Evolutionary conservation across 108 stramenopile genomes (phyloP).

Genomic region (Mayamaea pseudoterrestris): DNA sequence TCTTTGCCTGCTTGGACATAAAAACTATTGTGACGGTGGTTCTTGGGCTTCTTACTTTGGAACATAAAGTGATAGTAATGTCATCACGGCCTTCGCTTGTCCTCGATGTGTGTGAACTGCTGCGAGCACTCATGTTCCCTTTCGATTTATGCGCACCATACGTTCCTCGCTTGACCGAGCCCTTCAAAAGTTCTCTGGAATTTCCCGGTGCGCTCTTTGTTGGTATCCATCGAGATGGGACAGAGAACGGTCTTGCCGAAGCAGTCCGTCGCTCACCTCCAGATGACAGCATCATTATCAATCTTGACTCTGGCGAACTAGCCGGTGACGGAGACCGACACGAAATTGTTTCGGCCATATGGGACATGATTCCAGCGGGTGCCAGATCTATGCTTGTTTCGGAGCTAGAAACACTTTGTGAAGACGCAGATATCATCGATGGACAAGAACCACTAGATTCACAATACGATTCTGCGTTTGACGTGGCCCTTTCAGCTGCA

Average conservation of each 20-base stretch:
- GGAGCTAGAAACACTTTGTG: constrained; percentile 71
- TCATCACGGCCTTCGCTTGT: constrained; percentile 67
- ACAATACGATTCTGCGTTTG: constrained; percentile 44
- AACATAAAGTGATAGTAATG: constrained; percentile 74
- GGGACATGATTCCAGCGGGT: constrained; percentile 58
- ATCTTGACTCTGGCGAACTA: constrained; percentile 65
- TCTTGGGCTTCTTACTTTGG: constrained; percentile 66
- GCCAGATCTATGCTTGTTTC: constrained; percentile 54
- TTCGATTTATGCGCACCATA: constrained; percentile 81
- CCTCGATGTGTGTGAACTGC: constrained; percentile 69
- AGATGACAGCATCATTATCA: constrained; percentile 74
- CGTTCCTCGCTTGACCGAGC: constrained; percentile 71
- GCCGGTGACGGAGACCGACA: constrained; percentile 53
- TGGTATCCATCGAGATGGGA: constrained; percentile 73
- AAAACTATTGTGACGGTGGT: constrained; percentile 76
- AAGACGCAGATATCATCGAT: constrained; percentile 63
- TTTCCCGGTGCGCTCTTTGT: constrained; percentile 82
- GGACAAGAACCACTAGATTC: constrained; percentile 76
- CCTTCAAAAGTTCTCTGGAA: constrained; percentile 70
- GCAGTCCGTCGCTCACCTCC: constrained; percentile 46
- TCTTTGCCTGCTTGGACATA: constrained; percentile 70
- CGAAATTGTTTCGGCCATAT: constrained; percentile 49
- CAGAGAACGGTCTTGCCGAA: constrained; percentile 45
- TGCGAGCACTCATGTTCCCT: constrained; percentile 69
- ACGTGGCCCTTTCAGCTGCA: constrained; percentile 13